Base-by-base conservation (phyloP, 1,284 basidiomycete species). In the Moesziomyces sp. region DNA sequence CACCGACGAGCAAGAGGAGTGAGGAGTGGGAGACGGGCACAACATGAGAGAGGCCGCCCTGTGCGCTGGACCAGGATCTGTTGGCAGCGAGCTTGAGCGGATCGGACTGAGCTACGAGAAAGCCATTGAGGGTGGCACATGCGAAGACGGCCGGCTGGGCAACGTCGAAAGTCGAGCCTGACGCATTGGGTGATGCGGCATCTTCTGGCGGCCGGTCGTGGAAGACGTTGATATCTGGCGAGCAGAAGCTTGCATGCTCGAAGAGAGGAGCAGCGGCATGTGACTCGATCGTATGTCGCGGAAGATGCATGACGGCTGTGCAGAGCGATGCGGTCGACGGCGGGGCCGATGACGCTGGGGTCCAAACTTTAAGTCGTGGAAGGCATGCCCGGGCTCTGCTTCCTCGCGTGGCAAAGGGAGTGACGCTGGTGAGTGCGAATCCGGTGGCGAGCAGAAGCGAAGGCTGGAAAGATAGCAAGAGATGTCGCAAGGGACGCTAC, bases 1-100 rank as follows among this genome's bases (percentile, higher is more conserved):
- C 79, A 7, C 79, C 79, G 7, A 81, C 79, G 9, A 81, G 68
- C 6, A 80, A 66, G 24, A 80, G 66, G 19, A 81, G 71, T 2
- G 78, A 80, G 14, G 76, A 59, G 38, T 71, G 60, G 44, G 77
- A 64, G 13, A 81, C 52, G 2, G 78, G 64, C 14, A 69, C 63
- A 8, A 64, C 76, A 38, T 68, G 61, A 7, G 74, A 58, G 13
- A 81, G 67, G 3, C 77, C 78, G 11, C 78, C 78, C 35, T 81
- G 74, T 7, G 71, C 52, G 7, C 69, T 24, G 33, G 77, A 53
- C 63, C 77, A 81, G 5, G 67, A 24, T 40, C 61, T 46, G 21
- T 65, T 58, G 1, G 71, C 62, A 0, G 79, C 60, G 7, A 80
- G 59, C 44, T 67, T 77, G 14, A 79, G 52, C 3, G 79, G 79